Conservation (phyloP, 257 asterid genomes). For the Solanum rostratum region DNA sequence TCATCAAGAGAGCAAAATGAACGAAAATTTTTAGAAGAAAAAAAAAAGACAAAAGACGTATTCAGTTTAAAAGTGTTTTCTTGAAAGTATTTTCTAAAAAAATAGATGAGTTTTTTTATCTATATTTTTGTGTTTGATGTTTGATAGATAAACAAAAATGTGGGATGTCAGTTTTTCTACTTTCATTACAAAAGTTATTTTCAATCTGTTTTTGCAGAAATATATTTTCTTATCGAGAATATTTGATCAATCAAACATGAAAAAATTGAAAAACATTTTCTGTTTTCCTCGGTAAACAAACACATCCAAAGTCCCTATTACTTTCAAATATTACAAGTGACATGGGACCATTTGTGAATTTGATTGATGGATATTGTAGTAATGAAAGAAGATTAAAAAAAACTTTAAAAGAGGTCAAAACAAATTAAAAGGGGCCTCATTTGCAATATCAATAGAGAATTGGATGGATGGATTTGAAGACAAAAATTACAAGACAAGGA, state of each 20-base stretch:
- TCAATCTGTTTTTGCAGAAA: no score
- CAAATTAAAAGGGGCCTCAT: not conserved
- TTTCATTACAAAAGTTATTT: no score
- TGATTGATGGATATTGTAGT: not conserved
- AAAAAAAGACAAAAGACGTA: not conserved
- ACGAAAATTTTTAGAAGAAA: not conserved
- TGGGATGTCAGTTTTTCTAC: no score
- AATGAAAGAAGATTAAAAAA: not conserved
- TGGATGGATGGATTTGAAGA: not conserved
- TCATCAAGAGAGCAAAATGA: not conserved
- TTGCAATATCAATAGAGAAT: not conserved
- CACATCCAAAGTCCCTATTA: not conserved
- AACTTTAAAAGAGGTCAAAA: not conserved
- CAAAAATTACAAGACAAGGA: constrained; percentile 1
- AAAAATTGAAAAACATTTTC: no score
- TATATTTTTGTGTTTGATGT: no score
- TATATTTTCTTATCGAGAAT: no score
- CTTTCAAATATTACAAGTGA: not conserved
- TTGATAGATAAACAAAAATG: no score
- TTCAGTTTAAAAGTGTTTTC: no score
- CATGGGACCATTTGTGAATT: not conserved
- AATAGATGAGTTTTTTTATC: no score
- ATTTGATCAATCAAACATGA: no score
- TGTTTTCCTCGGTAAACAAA: no score
- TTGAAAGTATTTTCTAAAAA: no score